Evolutionary conservation across 2,329 filamentous ascomycete species (phyloP).

Genomic region (Aspergillus calidoustus): DNA sequence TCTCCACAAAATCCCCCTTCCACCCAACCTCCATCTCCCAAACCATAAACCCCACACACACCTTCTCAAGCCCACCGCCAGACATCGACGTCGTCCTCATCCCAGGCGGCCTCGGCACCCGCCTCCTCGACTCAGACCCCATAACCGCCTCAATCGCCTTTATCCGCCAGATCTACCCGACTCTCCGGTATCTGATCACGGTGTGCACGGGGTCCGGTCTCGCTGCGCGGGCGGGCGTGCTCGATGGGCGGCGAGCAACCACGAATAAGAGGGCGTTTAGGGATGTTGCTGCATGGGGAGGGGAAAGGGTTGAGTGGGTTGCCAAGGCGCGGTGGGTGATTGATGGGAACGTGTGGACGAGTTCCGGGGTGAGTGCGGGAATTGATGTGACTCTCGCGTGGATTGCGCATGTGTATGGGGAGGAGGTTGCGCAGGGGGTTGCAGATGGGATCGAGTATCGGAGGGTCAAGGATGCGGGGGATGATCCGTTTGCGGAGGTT

Average conservation of each 20-base stretch:
- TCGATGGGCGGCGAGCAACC: conserved; percentile 66
- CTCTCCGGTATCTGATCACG: conserved; percentile 62
- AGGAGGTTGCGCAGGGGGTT: conserved; percentile 53
- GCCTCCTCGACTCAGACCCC: conserved; percentile 33
- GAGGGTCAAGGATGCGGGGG: conserved; percentile 54
- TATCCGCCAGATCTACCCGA: conserved; percentile 51
- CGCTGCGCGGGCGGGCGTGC: conserved; percentile 61
- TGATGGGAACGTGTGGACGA: conserved; percentile 70
- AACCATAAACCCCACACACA: conserved; percentile 56
- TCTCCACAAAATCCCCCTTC: conserved; percentile 37
- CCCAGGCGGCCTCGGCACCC: conserved; percentile 63
- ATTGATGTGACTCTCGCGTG: conserved; percentile 66
- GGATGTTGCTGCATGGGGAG: conserved; percentile 49
- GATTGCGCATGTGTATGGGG: conserved; percentile 60
- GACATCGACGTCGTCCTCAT: conserved; percentile 67
- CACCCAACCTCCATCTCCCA: conserved; percentile 33
- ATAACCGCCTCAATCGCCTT: conserved; percentile 49
- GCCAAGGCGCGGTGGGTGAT: conserved; percentile 65
- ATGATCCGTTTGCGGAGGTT: conserved; percentile 60
- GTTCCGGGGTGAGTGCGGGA: conserved; percentile 66
- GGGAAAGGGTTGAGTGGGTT: conserved; percentile 63
- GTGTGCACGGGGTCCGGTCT: conserved; percentile 69
- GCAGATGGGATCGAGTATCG: conserved; percentile 63
- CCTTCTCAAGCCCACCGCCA: conserved; percentile 55
- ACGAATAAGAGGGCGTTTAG: conserved; percentile 68